Evolutionary conservation across 2,329 filamentous ascomycete species (phyloP), one percentile per base, ranked within the genome.

Genomic region (Fusarium nodosum): DNA sequence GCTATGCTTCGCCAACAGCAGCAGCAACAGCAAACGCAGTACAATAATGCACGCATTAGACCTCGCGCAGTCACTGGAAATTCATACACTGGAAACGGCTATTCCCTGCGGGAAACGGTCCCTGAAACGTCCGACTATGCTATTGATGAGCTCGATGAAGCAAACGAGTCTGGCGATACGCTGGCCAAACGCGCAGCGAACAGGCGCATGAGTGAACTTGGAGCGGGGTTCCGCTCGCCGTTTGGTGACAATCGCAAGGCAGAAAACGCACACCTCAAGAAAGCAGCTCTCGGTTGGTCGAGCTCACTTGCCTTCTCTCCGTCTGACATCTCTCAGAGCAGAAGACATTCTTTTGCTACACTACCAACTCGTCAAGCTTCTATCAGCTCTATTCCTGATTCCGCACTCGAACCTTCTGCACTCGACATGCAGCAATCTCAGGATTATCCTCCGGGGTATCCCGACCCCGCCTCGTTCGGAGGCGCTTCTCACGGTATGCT

Each of bases 301-400:
- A 91, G 87, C 71, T 89, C 89, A 8, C 84, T 90, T n/a, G 89
- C 87, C 2, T 91, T 92, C 75, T 85, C 87, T 45, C 84, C 87
- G 26, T 84, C 83, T 6, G 90, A 92, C 64, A 83, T 88, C 31
- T 88, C 90, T 15, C 91, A 94, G 74, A 93, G 91, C 73, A 87
- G 93, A 62, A 88, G 93, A 30, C 93, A 95, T 78, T 95, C 93
- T 2, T 93, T 96, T 75, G 93, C 89, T 53, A 90, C 90, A 72
- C 85, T 90, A 74, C 88, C 87, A 30, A 89, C 87, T 28, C 84
- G 89, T 16, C 88, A 91, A 69, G 86, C 84, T 3, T 90, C 88
- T 4, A 87, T 90, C 68, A 86, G 87, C 72, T 90, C 88, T 30
- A 80, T 88, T 54, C 83, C 83, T 50, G 88, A 90, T 71, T 77